Evolutionary conservation across 1,139 yeast genomes (phyloP).

Genomic region (Hyphopichia burtonii): DNA sequence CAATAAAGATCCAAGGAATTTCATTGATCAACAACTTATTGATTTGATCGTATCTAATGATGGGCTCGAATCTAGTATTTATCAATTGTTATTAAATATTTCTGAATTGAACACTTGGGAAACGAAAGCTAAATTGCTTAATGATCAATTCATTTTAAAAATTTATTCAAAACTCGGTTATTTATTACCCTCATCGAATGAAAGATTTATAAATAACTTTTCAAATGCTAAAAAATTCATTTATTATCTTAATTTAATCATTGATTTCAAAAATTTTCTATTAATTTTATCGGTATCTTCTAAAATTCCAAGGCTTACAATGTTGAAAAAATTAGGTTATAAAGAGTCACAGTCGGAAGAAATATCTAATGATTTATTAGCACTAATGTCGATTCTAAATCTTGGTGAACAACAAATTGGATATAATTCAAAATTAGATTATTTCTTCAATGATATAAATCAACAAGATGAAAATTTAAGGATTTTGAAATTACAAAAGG

Average conservation of each 20-base stretch:
- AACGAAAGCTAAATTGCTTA: slow-evolving; percentile 12
- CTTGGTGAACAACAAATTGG: slow-evolving; percentile 30
- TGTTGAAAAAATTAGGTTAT: slow-evolving; percentile 28
- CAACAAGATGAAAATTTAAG: slow-evolving; percentile 9
- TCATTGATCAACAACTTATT: slow-evolving; percentile 3
- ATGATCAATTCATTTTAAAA: slow-evolving; percentile 9
- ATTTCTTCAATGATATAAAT: slow-evolving; percentile 19
- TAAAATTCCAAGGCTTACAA: slow-evolving; percentile 19
- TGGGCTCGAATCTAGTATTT: slow-evolving; percentile 10
- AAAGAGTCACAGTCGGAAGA: background rate
- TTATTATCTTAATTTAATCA: slow-evolving; percentile 19
- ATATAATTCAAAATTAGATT: slow-evolving; percentile 21
- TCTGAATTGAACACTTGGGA: slow-evolving; percentile 14
- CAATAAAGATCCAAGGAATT: background rate
- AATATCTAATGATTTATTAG: slow-evolving; percentile 15
- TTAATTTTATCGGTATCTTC: slow-evolving; percentile 25
- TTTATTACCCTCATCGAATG: slow-evolving; percentile 20
- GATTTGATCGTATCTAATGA: slow-evolving; percentile 10
- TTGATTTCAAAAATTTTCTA: slow-evolving; percentile 30
- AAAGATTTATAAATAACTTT: slow-evolving; percentile 1
- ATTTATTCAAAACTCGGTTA: slow-evolving; percentile 19
- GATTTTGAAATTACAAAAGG: slow-evolving; percentile 6
- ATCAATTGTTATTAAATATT: slow-evolving; percentile 12
- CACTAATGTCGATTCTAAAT: slow-evolving; percentile 23
- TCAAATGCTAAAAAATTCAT: slow-evolving; percentile 15